A percentile compares a stretch with the other conserved stretches of the same genome.
phyloP scores from a whole-genome alignment of 2,329 filamentous ascomycete genomes.

The Ramichloridium luteum region DNA sequence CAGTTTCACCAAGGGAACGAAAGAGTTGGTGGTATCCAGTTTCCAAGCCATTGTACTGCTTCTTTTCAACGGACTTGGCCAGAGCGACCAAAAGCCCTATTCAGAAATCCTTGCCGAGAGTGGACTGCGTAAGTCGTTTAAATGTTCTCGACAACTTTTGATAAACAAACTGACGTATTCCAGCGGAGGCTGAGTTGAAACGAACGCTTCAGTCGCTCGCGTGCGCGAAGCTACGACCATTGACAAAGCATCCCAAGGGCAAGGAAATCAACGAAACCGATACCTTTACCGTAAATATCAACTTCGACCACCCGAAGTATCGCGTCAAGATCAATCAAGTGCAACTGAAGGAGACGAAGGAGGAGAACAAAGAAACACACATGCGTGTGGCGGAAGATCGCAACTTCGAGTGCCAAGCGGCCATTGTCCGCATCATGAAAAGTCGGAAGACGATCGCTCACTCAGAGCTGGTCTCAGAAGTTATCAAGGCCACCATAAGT shows the following conservation, averaged over 20 bases:
- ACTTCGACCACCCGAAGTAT: constrained; percentile 69
- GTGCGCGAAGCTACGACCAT: constrained; percentile 74
- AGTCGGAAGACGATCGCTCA: constrained; percentile 77
- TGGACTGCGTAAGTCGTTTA: constrained; percentile 48
- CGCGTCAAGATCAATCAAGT: constrained; percentile 98
- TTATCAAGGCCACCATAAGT: constrained; percentile 79
- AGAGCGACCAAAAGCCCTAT: constrained; percentile 58
- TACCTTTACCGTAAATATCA: constrained; percentile 68
- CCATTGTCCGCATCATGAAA: constrained; percentile 97
- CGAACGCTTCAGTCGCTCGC: constrained; percentile 91
- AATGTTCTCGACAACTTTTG: background rate
- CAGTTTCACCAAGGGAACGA: constrained; percentile 63
- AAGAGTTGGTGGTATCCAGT: constrained; percentile 81
- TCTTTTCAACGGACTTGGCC: constrained; percentile 65
- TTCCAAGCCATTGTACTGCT: constrained; percentile 87
- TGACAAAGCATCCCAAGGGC: constrained; percentile 74
- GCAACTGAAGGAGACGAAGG: constrained; percentile 87
- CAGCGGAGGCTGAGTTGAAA: constrained; percentile 63
- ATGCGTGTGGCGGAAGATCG: constrained; percentile 78
- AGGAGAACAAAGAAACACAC: constrained; percentile 90
- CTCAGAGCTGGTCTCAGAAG: constrained; percentile 76
- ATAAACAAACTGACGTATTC: constrained; percentile 18
- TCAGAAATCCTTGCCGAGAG: constrained; percentile 62
- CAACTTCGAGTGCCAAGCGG: constrained; percentile 92
- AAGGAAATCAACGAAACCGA: constrained; percentile 63